Percentiles rank a stretch among this genome's conserved stretches.
Conservation (phyloP, 805 yeast species). For the Ogataea neopini region DNA sequence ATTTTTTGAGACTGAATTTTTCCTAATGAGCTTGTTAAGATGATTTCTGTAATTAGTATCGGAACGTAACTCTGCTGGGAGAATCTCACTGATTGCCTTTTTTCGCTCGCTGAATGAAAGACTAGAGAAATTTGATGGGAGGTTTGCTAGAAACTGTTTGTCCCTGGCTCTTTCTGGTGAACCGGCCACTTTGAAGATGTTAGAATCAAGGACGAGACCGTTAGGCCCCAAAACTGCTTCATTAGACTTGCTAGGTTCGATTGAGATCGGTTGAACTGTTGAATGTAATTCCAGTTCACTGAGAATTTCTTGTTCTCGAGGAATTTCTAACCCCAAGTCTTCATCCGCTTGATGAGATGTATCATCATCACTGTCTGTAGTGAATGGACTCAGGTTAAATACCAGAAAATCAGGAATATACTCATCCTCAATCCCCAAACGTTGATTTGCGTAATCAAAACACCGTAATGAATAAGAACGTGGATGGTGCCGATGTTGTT, state of each 20-base stretch:
- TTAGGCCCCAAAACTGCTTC: conserved; percentile 1
- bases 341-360: conserved; percentile 5
- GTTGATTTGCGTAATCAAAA: not conserved
- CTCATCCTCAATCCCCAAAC: conserved; percentile 66
- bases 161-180: conserved; percentile 42
- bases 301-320: conserved; percentile 17
- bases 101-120: conserved; percentile 55
- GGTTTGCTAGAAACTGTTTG: conserved; percentile 42
- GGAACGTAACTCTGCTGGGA: conserved; percentile 29
- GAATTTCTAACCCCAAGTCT: conserved; percentile 8
- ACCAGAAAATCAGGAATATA: conserved; percentile 63
- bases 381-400: conserved; percentile 35
- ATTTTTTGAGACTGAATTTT: conserved; percentile 23
- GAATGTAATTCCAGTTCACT: conserved; percentile 26
- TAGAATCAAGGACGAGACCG: conserved; percentile 17
- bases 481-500: not conserved
- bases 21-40: conserved; percentile 32
- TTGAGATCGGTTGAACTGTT: conserved; percentile 33
- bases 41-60: conserved; percentile 35
- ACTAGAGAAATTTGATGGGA: conserved; percentile 50
- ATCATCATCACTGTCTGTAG: conserved; percentile 2
- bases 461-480: conserved; percentile 1
- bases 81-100: conserved; percentile 32
- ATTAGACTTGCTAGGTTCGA: conserved; percentile 8
- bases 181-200: conserved; percentile 27